Evolutionary conservation across 169 alveolate genomes (phyloP), one percentile per base, ranked within the genome.

Genomic region (Ichthyophthirius multifiliis): DNA sequence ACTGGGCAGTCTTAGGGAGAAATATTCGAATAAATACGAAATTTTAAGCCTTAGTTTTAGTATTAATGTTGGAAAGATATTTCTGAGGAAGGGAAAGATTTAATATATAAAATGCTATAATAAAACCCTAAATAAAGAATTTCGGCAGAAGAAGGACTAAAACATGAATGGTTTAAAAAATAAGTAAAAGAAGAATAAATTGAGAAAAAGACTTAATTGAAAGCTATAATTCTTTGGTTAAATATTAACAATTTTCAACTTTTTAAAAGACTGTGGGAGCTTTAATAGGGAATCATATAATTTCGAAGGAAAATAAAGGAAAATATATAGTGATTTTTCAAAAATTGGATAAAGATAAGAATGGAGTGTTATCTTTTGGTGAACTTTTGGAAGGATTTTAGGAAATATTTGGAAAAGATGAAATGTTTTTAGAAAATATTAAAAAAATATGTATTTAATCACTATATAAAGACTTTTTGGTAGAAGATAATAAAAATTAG

Each of bases 81-180:
- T 46, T 32, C 74, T 23, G 75, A 67, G 18, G 79, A 89, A 37
- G 97, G 92, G 9, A 95, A 89, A 71, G 96, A 92, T 73, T 85
- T 95, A 18, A 91, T 95, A 13, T 63, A 74, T 44, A 83, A 86
- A 65, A 77, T 92, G 83, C 85, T 95, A 27, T 87, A 84, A 45
- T 93, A 87, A 62, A 93, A 95, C 75, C 94, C 94, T 6, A 86
- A 90, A 30, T 78, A 83, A 35, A 85, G 98, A 82, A 74, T 92
- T 74, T 78, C 90, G 37, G 98, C 97, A 0, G 84, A 82, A 27
- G 92, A 92, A 82, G 93, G 95, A 43, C 87, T 83, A 18, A 84
- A 86, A 16, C 97, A 93, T 86, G 79, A 85, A 20, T 95, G 98
- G 97, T 90, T 93, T 64, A 64, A 88, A 64, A 74, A 45, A 48